Evolutionary conservation across 176 grass and related monocot genomes (phyloP).

Genomic region (Oryza brachyantha): DNA sequence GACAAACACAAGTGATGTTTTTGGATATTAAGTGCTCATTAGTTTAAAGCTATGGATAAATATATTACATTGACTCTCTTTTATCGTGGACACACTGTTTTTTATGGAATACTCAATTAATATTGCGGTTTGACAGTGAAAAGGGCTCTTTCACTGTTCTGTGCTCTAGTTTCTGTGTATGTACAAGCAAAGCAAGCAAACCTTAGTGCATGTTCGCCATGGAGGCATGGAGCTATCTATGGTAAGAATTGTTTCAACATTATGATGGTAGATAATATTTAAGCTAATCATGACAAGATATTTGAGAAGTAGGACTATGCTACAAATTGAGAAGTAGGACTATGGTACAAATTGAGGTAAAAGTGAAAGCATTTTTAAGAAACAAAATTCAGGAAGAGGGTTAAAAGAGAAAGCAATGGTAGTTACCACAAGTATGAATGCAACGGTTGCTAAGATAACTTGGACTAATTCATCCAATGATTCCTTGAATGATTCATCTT

Average conservation of each 20-base stretch:
- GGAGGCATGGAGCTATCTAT: conserved; percentile 3
- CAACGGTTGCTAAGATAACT: conserved; percentile 77
- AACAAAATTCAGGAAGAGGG: neutral
- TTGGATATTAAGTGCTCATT: neutral
- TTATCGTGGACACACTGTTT: neutral
- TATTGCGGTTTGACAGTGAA: neutral
- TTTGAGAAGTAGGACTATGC: neutral
- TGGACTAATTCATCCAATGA: conserved; percentile 76
- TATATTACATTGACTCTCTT: neutral
- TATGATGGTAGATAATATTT: neutral
- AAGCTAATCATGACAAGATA: conserved; percentile 3
- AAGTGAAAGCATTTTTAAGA: neutral
- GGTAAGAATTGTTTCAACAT: neutral
- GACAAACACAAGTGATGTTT: conserved; percentile 1
- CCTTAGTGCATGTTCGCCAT: neutral
- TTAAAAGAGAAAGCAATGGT: conserved; percentile 11
- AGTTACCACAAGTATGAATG: conserved; percentile 87
- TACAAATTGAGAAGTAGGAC: neutral
- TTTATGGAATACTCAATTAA: neutral
- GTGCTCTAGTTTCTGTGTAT: neutral
- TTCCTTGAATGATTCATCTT: conserved; percentile 75
- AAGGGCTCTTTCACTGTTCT: neutral
- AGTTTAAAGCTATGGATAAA: conserved; percentile 1
- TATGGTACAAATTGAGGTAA: neutral
- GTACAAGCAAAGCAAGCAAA: neutral